phyloP scores from a whole-genome alignment of 257 asterid genomes.

The Henckelia pumila region DNA sequence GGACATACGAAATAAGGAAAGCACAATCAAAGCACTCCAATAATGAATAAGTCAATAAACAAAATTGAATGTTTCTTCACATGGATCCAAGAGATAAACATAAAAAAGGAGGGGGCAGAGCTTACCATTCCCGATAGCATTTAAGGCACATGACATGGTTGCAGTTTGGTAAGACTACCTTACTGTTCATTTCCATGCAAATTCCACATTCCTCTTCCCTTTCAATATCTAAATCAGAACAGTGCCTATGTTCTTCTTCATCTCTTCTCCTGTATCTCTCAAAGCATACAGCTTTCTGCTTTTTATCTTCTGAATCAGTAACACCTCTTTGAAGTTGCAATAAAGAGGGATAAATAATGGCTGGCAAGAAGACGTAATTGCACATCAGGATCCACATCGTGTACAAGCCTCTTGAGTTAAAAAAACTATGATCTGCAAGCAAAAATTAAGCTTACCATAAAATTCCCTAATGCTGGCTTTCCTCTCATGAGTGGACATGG shows the following conservation, averaged over 20 bases:
- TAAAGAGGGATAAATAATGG: conserved; percentile 85
- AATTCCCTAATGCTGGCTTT: conserved; percentile 93
- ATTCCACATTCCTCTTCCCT: conserved; percentile 98
- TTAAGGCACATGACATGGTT: conserved; percentile 84
- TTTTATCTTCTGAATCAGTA: conserved; percentile 80
- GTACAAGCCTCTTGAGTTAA: background rate
- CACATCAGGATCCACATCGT: conserved; percentile 22
- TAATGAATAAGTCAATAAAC: no score
- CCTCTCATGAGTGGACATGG: conserved; percentile 91
- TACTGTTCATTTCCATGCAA: conserved; percentile 85
- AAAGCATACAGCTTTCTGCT: conserved; percentile 65
- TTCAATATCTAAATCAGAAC: conserved; percentile 68
- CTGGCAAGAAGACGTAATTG: conserved; percentile 39
- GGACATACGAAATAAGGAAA: background rate
- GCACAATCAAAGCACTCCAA: background rate
- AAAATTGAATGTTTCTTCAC: background rate
- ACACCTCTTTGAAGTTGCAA: conserved; percentile 86
- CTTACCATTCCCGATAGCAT: conserved; percentile 95
- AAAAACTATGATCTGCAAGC: conserved; percentile 9
- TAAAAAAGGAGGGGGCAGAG: background rate
- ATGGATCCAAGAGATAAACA: background rate
- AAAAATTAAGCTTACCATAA: conserved; percentile 56
- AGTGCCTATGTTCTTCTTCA: conserved; percentile 48
- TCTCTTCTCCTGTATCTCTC: conserved; percentile 85
- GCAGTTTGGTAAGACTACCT: conserved; percentile 87